phyloP scores from a whole-genome alignment of 2,329 filamentous ascomycete species.

The Exophiala viscosa region DNA sequence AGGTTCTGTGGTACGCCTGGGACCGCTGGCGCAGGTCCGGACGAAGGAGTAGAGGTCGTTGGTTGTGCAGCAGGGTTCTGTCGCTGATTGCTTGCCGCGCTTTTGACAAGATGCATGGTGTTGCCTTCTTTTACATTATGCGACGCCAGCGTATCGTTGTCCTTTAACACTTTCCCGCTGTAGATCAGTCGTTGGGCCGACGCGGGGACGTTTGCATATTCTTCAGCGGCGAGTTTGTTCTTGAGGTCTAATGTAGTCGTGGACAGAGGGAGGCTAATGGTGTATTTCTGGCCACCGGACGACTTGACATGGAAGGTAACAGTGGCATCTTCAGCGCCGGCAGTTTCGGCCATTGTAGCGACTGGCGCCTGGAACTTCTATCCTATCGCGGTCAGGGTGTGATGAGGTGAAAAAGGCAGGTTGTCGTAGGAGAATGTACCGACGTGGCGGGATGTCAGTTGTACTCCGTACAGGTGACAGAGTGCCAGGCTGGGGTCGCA shows the following conservation, averaged over 20 bases:
- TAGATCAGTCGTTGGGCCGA: constrained; percentile 95
- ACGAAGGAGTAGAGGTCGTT: constrained; percentile 34
- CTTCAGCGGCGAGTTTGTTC: constrained; percentile 73
- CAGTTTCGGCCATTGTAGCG: constrained; percentile 23
- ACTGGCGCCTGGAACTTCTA: neutral
- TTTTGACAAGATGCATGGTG: constrained; percentile 95
- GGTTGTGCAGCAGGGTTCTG: constrained; percentile 54
- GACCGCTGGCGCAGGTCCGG: constrained; percentile 20
- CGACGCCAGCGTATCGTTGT: constrained; percentile 74
- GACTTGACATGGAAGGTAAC: constrained; percentile 97
- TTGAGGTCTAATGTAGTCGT: constrained; percentile 84
- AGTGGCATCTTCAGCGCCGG: constrained; percentile 37
- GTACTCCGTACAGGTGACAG: too few relatives aligned
- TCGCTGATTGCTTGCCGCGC: constrained; percentile 78
- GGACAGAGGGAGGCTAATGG: constrained; percentile 71
- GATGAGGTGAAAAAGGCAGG: too few relatives aligned
- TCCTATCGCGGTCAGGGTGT: neutral
- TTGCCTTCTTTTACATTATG: constrained; percentile 97
- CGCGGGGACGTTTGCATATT: constrained; percentile 80
- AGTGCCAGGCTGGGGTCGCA: too few relatives aligned
- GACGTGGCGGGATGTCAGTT: neutral
- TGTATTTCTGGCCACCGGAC: constrained; percentile 83
- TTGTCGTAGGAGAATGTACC: neutral
- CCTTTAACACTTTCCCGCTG: constrained; percentile 94
- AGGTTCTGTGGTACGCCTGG: constrained; percentile 47